Conservation (phyloP, 768 basidiomycete species). For the Suillus plorans region DNA sequence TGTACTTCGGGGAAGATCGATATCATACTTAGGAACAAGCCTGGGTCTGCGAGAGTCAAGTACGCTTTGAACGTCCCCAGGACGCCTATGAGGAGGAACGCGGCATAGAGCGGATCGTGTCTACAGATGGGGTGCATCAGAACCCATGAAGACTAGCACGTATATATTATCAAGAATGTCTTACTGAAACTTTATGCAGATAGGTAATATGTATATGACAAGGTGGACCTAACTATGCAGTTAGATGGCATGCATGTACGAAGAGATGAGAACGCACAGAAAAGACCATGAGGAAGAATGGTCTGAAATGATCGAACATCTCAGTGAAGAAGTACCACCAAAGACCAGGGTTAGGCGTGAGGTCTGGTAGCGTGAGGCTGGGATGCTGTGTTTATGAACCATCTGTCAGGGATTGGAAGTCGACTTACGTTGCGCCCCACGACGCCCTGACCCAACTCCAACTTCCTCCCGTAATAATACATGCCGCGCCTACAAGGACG, state of each 20-base stretch:
- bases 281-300: constrained; percentile 94
- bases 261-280: constrained; percentile 51
- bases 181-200: constrained; percentile 88
- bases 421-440: constrained; percentile 77
- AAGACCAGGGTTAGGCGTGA: constrained; percentile 91
- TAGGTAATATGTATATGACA: constrained; percentile 75
- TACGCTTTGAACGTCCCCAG: constrained; percentile 89
- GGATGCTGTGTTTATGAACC: background rate
- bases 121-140: constrained; percentile 36
- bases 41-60: constrained; percentile 86
- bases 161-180: constrained; percentile 15
- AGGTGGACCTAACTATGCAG: constrained; percentile 64
- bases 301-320: constrained; percentile 97
- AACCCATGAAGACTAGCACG: background rate
- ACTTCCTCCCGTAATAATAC: constrained; percentile 58
- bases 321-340: constrained; percentile 99
- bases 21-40: constrained; percentile 81
- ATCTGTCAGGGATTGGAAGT: background rate
- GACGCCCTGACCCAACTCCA: constrained; percentile 73
- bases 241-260: background rate
- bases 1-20: constrained; percentile 81
- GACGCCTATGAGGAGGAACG: constrained; percentile 73
- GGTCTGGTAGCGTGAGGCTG: constrained; percentile 80
- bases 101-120: constrained; percentile 81
- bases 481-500: constrained; percentile 43